Percentiles rank a stretch among this genome's conserved stretches.
These are phyloP conservation scores for Bryoglossum gracile DNA, from an alignment of 495 filamentous ascomycete genomes.

Conservation along the genomic window DNA sequence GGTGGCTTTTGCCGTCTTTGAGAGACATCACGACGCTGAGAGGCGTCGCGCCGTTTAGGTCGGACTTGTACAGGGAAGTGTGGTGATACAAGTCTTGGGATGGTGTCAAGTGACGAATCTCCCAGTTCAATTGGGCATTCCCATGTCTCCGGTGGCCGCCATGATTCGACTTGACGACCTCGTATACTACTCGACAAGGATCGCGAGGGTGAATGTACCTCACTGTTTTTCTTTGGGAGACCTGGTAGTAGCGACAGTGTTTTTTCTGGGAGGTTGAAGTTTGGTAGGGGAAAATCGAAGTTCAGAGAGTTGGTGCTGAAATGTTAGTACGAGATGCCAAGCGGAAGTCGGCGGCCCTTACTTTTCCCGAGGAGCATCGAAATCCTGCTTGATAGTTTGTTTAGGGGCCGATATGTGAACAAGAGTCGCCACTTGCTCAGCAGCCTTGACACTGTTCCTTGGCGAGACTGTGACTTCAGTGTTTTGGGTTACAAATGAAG, in stretches of 20 bases:
- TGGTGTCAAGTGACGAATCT: not conserved
- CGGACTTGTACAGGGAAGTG: no score
- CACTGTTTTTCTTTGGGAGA: not conserved
- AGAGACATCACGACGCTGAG: not conserved
- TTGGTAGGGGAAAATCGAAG: slow-evolving; percentile 12
- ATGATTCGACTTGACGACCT: slow-evolving; percentile 28
- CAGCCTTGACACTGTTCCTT: slow-evolving; percentile 24
- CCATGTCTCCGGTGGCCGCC: slow-evolving; percentile 37
- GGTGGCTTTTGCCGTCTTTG: not conserved
- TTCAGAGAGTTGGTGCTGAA: not conserved
- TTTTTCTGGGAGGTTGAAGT: not conserved
- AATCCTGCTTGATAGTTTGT: slow-evolving; percentile 11
- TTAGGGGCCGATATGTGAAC: slow-evolving; percentile 32
- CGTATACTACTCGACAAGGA: not conserved
- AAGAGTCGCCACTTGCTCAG: slow-evolving; percentile 27
- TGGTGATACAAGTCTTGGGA: not conserved
- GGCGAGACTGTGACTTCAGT: slow-evolving; percentile 31
- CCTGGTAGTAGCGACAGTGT: not conserved
- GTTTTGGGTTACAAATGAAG: slow-evolving; percentile 32
- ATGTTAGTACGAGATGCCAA: not conserved
- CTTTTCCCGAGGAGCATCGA: slow-evolving; percentile 2
- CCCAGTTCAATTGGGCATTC: slow-evolving; percentile 12
- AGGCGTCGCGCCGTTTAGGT: not conserved
- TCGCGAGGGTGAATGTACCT: not conserved
- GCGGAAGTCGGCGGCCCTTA: not conserved